Base-by-base conservation (phyloP, 129 eudicot species). In the Centaurea solstitialis region DNA sequence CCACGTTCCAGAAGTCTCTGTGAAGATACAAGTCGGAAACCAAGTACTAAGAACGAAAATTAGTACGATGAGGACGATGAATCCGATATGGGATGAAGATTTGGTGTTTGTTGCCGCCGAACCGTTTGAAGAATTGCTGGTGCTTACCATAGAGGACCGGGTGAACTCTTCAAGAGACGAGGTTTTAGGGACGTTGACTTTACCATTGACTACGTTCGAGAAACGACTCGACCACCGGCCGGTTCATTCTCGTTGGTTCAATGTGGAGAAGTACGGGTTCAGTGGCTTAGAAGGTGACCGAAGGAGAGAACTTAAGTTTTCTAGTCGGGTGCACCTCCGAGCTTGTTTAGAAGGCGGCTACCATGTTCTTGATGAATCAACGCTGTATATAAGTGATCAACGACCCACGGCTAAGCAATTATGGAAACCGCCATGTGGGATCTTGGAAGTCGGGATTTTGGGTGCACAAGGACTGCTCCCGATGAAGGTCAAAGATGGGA, bases 291-390 rank as follows among this genome's bases (percentile, higher is more conserved):
- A 89, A 72, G 86, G 50, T 28, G 92, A 88, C 40, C 82, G 79
- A 80, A 83, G 85, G 74, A 73, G 72, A 64, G 93, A 87, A 77
- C 74, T 70, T 73, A 82, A 82, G 68, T 89, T 89, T 62, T 79
- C 89, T 1, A 89, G 89, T 50, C 82, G 93, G 77, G 45, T 89
- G 9, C 93, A 89, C 80, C 35, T 89, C 0, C 74, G 93, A 21
- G 90, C 81, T 9, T 89, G 89, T 35, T 87, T 89, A 12, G 93
- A 89, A 76, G 93, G 93, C 9, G 93, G 90, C 6, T 89, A 89
- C 70, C 93, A 89, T 68, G 93, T 89, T 11, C 85, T 89, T 0
- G 93, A 89, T 37, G 93, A 89, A 53, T 85, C 87, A 9, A 87
- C 93, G 2, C 35, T 87, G 87, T 89, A 89, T 72, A 87, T 87